These are phyloP conservation scores for Neonectria faginata DNA, from an alignment of 2,329 filamentous ascomycete species.

Conservation along the genomic window DNA sequence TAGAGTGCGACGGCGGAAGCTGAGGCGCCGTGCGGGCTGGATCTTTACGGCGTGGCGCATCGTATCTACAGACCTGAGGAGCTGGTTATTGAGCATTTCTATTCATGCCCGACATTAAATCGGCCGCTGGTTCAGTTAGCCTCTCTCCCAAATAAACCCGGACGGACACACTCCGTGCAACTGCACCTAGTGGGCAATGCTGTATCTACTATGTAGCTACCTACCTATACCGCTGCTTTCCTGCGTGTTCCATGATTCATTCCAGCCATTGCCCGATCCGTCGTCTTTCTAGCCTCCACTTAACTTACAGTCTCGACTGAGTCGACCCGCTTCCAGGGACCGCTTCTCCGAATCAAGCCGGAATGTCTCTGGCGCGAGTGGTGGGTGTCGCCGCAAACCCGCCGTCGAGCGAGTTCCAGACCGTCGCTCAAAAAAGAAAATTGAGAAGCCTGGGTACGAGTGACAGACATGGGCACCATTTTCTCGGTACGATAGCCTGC, in stretches of 20 bases:
- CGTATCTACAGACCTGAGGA: not conserved
- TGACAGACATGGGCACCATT: not conserved
- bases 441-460: not conserved
- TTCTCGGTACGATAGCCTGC: not conserved
- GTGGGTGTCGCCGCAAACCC: not conserved
- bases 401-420: not conserved
- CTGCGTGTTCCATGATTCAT: not conserved
- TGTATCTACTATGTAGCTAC: too few relatives aligned
- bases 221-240: not conserved
- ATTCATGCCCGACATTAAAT: not conserved
- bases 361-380: conserved; percentile 17
- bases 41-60: not conserved
- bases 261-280: not conserved
- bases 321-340: conserved; percentile 2
- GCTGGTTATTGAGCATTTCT: not conserved
- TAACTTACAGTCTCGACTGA: not conserved
- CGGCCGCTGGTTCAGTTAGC: not conserved
- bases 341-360: conserved; percentile 15
- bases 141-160: not conserved
- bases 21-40: not conserved
- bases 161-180: not conserved
- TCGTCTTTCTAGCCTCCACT: not conserved
- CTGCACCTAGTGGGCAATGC: not conserved
- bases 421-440: not conserved
- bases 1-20: not conserved